These are phyloP conservation scores for Drechslerella dactyloides DNA, from an alignment of 2,329 filamentous ascomycete genomes.

Conservation along the genomic window DNA sequence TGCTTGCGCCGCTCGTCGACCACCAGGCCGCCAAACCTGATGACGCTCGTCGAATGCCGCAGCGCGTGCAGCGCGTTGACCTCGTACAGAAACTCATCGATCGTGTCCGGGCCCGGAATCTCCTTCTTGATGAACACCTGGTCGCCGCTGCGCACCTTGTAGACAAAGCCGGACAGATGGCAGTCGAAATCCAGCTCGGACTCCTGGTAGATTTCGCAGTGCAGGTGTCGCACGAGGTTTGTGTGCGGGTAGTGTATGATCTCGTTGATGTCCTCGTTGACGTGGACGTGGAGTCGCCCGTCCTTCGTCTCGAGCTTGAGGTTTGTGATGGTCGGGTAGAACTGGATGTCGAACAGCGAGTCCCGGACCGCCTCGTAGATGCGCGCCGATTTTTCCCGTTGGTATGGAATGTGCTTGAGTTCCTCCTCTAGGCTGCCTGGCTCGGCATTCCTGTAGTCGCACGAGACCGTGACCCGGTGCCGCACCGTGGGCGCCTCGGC, in stretches of 20 bases:
- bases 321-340: slow-evolving; percentile 95
- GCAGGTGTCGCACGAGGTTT: slow-evolving; percentile 75
- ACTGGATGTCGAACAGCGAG: slow-evolving; percentile 89
- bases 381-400: slow-evolving; percentile 87
- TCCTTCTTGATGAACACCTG: slow-evolving; percentile 91
- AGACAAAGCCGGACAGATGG: slow-evolving; percentile 96
- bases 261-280: slow-evolving; percentile 96
- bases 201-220: slow-evolving; percentile 71
- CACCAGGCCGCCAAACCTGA: slow-evolving; percentile 84
- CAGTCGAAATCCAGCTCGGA: slow-evolving; percentile 81
- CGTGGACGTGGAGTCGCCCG: slow-evolving; percentile 88
- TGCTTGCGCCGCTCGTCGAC: slow-evolving; percentile 75
- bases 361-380: slow-evolving; percentile 96
- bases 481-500: slow-evolving; percentile 79
- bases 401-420: slow-evolving; percentile 76
- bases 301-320: slow-evolving; percentile 89
- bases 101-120: slow-evolving; percentile 90
- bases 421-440: slow-evolving; percentile 85
- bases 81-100: slow-evolving; percentile 97
- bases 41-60: slow-evolving; percentile 74
- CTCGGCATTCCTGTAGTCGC: slow-evolving; percentile 85
- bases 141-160: slow-evolving; percentile 78
- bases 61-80: slow-evolving; percentile 90
- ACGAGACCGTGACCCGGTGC: slow-evolving; percentile 88
- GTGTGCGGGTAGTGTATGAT: slow-evolving; percentile 84